Conservation (phyloP, 2,329 filamentous ascomycete genomes). For the Aspergillus arachidicola region DNA sequence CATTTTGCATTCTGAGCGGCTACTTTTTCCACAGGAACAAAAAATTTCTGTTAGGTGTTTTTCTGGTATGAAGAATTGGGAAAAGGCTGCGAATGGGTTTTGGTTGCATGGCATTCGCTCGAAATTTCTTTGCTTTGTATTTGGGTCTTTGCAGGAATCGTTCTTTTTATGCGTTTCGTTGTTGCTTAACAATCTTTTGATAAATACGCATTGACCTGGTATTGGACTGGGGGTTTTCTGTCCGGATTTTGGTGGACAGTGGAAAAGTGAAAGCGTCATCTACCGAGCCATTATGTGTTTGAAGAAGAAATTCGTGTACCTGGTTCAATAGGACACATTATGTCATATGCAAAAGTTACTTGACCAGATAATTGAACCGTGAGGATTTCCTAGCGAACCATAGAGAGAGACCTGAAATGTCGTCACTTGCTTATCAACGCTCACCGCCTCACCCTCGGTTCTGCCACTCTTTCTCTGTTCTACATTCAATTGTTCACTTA, state of each 20-base stretch:
- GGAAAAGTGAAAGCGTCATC: background rate
- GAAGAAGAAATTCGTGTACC: background rate
- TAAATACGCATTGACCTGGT: constrained; percentile 3
- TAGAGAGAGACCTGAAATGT: background rate
- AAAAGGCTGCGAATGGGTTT: constrained; percentile 20
- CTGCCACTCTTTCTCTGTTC: background rate
- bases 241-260: background rate
- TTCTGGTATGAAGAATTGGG: constrained; percentile 21
- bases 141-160: constrained; percentile 8
- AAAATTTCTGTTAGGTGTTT: constrained; percentile 22
- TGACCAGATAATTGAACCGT: background rate
- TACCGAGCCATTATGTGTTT: background rate
- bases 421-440: background rate
- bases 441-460: background rate
- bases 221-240: constrained; percentile 3
- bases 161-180: constrained; percentile 1
- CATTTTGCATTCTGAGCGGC: constrained; percentile 30
- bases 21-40: constrained; percentile 20
- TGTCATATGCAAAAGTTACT: background rate
- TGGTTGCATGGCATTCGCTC: constrained; percentile 17
- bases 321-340: background rate
- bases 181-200: constrained; percentile 8
- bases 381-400: background rate
- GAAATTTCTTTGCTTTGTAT: constrained; percentile 10
- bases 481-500: background rate